Conservation (phyloP, 139 green algal genomes). For the Chlorella sorokiniana region DNA sequence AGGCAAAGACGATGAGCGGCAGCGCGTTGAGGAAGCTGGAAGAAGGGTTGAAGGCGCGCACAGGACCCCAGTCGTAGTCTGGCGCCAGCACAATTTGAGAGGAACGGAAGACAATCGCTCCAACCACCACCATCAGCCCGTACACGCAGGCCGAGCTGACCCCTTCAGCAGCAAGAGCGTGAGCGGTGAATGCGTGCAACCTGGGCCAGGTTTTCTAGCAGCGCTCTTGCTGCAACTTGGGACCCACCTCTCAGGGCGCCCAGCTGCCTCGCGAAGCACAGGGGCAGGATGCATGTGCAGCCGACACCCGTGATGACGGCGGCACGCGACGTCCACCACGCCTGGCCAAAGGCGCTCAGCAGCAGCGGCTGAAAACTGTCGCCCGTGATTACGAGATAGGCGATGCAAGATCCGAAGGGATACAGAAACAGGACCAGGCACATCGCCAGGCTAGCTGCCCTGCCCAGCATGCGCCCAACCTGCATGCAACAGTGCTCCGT, state of each 20-base stretch:
- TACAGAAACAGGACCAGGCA: slow-evolving; percentile 59
- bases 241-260: background rate
- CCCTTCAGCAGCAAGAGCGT: background rate
- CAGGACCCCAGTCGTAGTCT: background rate
- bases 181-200: background rate
- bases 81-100: slow-evolving; percentile 28
- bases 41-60: slow-evolving; percentile 45
- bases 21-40: slow-evolving; percentile 40
- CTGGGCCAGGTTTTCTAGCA: background rate
- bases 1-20: slow-evolving; percentile 78
- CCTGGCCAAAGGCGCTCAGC: background rate
- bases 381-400: slow-evolving; percentile 75
- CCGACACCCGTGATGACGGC: slow-evolving; percentile 40
- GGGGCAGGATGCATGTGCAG: slow-evolving; percentile 43
- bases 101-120: slow-evolving; percentile 39
- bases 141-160: slow-evolving; percentile 46
- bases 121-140: slow-evolving; percentile 36
- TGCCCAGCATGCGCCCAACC: slow-evolving; percentile 57
- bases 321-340: slow-evolving; percentile 31
- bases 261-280: slow-evolving; percentile 59
- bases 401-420: slow-evolving; percentile 59
- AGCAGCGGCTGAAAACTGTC: slow-evolving; percentile 69
- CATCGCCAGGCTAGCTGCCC: slow-evolving; percentile 47
- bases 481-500: background rate
- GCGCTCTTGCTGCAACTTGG: background rate